Conservation (phyloP, 2,329 filamentous ascomycete genomes). For the Cucurbitaria berberidis region DNA sequence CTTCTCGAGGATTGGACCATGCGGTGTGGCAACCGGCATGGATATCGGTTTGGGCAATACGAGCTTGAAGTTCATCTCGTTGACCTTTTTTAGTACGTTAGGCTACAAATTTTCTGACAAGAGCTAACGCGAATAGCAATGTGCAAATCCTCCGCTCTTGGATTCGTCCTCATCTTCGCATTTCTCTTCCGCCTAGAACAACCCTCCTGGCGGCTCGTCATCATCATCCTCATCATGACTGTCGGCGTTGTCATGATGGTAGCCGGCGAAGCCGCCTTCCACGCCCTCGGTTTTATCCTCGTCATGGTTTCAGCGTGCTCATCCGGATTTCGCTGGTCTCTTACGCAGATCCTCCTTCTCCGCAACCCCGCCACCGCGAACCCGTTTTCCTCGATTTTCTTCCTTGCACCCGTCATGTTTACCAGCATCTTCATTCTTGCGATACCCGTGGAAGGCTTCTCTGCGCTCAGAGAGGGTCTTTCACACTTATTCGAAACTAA, state of each 20-base stretch:
- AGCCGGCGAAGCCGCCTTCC: slow-evolving; percentile 89
- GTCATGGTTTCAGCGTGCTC: slow-evolving; percentile 95
- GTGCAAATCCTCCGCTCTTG: slow-evolving; percentile 97
- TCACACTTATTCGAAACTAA: slow-evolving; percentile 67
- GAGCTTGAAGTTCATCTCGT: slow-evolving; percentile 91
- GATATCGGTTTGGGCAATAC: slow-evolving; percentile 97
- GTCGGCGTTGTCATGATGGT: slow-evolving; percentile 97
- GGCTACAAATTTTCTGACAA: not conserved
- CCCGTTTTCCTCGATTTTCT: slow-evolving; percentile 96
- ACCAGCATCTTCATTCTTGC: slow-evolving; percentile 78
- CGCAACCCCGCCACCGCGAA: slow-evolving; percentile 95
- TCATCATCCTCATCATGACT: slow-evolving; percentile 92
- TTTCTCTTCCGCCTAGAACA: slow-evolving; percentile 91
- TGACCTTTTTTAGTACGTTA: slow-evolving; percentile 82
- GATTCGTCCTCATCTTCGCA: slow-evolving; percentile 93
- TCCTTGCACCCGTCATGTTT: slow-evolving; percentile 98
- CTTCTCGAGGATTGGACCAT: slow-evolving; percentile 87
- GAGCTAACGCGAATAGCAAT: slow-evolving; percentile 63
- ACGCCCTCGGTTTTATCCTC: slow-evolving; percentile 83
- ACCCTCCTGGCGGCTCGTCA: slow-evolving; percentile 82
- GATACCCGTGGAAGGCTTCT: slow-evolving; percentile 82
- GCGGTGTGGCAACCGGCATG: slow-evolving; percentile 88
- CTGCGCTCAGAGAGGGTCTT: slow-evolving; percentile 70
- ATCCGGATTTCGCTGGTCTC: slow-evolving; percentile 94
- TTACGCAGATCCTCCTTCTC: slow-evolving; percentile 95